phyloP scores from a whole-genome alignment of 2,329 filamentous ascomycete species.

The Aspergillus sp. region DNA sequence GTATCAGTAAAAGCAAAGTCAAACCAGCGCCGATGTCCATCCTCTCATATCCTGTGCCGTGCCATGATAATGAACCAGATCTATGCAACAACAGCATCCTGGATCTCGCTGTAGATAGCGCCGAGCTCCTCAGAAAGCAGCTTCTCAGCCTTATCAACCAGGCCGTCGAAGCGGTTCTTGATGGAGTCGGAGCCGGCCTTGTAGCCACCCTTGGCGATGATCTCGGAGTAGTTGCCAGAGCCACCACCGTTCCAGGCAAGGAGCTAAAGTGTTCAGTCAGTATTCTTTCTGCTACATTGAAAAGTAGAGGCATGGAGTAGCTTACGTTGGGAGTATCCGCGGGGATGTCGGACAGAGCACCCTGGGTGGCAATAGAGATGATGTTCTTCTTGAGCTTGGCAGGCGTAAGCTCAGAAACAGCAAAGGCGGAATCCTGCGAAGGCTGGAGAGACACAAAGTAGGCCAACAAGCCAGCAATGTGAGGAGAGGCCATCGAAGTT shows the following conservation, averaged over 20 bases:
- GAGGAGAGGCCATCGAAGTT: slow-evolving; percentile 98
- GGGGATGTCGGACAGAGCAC: slow-evolving; percentile 76
- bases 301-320: slow-evolving; percentile 10
- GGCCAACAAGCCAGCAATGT: slow-evolving; percentile 92
- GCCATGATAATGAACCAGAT: slow-evolving; percentile 31
- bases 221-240: slow-evolving; percentile 82
- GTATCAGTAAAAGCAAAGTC: slow-evolving; percentile 11
- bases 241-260: slow-evolving; percentile 99
- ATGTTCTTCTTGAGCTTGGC: slow-evolving; percentile 90
- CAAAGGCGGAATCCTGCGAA: slow-evolving; percentile 81
- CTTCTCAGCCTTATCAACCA: slow-evolving; percentile 50
- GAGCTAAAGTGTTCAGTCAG: slow-evolving; percentile 48
- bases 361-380: slow-evolving; percentile 76
- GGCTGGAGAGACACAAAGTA: slow-evolving; percentile 98
- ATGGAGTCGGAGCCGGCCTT: slow-evolving; percentile 41
- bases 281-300: neutral
- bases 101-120: slow-evolving; percentile 44
- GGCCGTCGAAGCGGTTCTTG: slow-evolving; percentile 36
- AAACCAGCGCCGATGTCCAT: slow-evolving; percentile 27
- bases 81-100: slow-evolving; percentile 42
- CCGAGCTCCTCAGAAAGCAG: slow-evolving; percentile 45
- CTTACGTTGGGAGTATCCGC: slow-evolving; percentile 77
- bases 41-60: slow-evolving; percentile 23
- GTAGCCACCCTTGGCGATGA: slow-evolving; percentile 72
- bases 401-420: slow-evolving; percentile 83